Evolutionary conservation across 306 rosid genomes (phyloP), one percentile per base, ranked within the genome.

Genomic region (Citrullus colocynthis): DNA sequence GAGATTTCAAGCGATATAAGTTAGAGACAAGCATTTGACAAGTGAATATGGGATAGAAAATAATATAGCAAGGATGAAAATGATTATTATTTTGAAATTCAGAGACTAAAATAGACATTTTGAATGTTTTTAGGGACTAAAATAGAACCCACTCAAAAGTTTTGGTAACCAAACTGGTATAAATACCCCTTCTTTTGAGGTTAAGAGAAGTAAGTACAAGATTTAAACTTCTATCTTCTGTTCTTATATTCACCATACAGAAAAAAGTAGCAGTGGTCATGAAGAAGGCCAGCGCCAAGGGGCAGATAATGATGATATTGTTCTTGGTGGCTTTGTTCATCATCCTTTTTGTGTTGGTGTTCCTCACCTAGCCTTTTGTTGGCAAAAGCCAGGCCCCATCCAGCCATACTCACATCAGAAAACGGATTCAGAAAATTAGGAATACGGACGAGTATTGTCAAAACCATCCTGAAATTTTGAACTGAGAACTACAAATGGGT

Each of bases 281-380:
- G 98, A 96, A 95, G 91, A 95, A 92, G 87, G 97, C 99, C 16
- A 85, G 98, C 59, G 88, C 86, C 13, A 96, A 92, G 86, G 99
- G 98, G 57, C 98, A 96, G 90, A 41, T 88, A 18, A 87, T 89
- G 96, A 88, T 94, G 98, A 88, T 94, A 78, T 73, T 89, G 80
- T 92, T 88, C 78, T 89, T 94, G 88, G 84, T 94, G 80, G 97
- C 81, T 9, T 77, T 96, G 80, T 96, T 96, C 84, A 86, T 96
- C 75, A 85, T 96, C 81, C 93, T 95, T 79, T 95, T 95, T 80
- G 91, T 93, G 52, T 80, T 93, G 85, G 97, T 95, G 74, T 95
- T 95, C 87, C 84, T 95, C 84, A 90, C 93, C 70, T 95, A 92
- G 85, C 82, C 85, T 58, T 28, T 16, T 48, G 5, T 41, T 7